Evolutionary conservation across 202 grass and related monocot genomes (phyloP), one percentile per base, ranked within the genome.

Genomic region (Panicum hallii): DNA sequence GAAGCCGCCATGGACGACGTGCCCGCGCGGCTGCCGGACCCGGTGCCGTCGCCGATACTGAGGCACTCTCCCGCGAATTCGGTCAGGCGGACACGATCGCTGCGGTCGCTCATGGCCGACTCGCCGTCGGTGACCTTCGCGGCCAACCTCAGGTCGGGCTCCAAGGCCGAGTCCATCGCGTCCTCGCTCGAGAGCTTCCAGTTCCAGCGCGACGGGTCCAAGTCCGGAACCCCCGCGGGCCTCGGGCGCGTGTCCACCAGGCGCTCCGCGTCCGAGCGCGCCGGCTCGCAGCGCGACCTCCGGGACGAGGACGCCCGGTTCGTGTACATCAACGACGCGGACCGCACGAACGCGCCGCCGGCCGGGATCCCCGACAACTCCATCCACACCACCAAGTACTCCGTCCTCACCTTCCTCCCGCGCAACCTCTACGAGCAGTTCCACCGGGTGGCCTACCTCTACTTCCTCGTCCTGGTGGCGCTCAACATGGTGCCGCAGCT

Each of bases 361-460:
- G 65, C 81, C 0, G 22, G 6, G 48, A 67, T 98, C 58, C 87
- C 90, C 1, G 78, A 91, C 87, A 98, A 98, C 84, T 78, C 87
- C 11, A 84, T 98, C 44, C 76, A 23, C 20, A 95, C 95, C 5
- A 90, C 85, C 80, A 98, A 98, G 87, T 98, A 98, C 73, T 85
- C 76, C 5, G 1, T 95, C 11, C 63, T 95, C 75, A 96, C 91
- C 85, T 99, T 99, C 89, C 19, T 99, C 73, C 97, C 97, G 1
- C 90, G 97, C 43, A 99, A 96, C 90, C 87, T 99, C 8, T 99
- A 91, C 86, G 97, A 99, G 86, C 97, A 99, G 86, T 99, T 99
- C 88, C 97, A 90, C 82, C 91, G 93, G 6, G 79, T 96, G 30
- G 89, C 97, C 32, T 94, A 96, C 82, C 38, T 99, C 14, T 99